A percentile compares a stretch with the other conserved stretches of the same genome.
Evolutionary conservation across 306 rosid genomes (phyloP).

Genomic region (Dalbergia cochinchinensis): DNA sequence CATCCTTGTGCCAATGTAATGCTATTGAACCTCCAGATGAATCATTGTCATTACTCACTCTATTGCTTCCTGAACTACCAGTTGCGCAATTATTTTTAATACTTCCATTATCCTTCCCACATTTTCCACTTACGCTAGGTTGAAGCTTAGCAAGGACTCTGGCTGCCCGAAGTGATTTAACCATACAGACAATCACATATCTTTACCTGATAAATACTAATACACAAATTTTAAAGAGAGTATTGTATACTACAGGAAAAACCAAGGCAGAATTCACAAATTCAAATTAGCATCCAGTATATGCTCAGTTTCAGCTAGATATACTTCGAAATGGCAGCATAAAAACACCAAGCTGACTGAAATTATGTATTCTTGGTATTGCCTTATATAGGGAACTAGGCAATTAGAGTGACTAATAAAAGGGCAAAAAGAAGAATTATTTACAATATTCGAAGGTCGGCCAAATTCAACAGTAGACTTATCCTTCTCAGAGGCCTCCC

Average conservation of each 20-base stretch:
- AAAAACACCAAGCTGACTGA: constrained; percentile 4
- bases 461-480: constrained; percentile 37
- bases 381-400: constrained; percentile 1
- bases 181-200: constrained; percentile 38
- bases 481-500: constrained; percentile 41
- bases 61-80: constrained; percentile 45
- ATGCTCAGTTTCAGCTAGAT: constrained; percentile 25
- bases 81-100: constrained; percentile 37
- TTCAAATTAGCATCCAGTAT: constrained; percentile 24
- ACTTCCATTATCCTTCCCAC: constrained; percentile 49
- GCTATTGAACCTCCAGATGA: constrained; percentile 45
- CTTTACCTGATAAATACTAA: constrained; percentile 17
- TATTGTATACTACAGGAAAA: constrained; percentile 25
- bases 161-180: constrained; percentile 65
- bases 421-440: constrained; percentile 14
- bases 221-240: constrained; percentile 4
- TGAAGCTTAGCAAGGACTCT: constrained; percentile 62
- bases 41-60: constrained; percentile 40
- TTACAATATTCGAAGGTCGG: constrained; percentile 55
- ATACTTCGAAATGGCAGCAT: constrained; percentile 6
- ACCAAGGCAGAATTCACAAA: constrained; percentile 21
- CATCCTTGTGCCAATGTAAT: constrained; percentile 23
- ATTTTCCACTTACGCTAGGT: constrained; percentile 51
- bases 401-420: constrained; percentile 28
- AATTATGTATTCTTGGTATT: constrained; percentile 1